These are phyloP conservation scores for Lasiodiplodia theobromae DNA, from an alignment of 2,329 filamentous ascomycete genomes.

Conservation along the genomic window DNA sequence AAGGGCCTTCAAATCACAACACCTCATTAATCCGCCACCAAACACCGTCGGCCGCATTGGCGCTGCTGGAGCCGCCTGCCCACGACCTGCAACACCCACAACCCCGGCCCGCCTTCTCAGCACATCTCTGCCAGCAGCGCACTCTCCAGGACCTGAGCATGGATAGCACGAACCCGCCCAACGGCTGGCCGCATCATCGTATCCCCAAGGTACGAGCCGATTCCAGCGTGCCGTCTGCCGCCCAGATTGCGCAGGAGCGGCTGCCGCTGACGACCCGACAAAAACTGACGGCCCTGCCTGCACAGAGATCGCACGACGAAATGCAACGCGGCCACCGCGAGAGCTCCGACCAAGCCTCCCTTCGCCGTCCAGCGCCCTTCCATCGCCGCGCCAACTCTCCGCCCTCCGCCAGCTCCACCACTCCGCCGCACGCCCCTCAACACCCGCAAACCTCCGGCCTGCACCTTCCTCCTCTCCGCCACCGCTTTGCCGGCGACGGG, in stretches of 20 bases:
- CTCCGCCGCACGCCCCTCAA: slow-evolving; percentile 26
- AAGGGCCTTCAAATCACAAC: slow-evolving; percentile 23
- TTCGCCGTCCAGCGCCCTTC: slow-evolving; percentile 32
- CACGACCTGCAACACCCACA: slow-evolving; percentile 1
- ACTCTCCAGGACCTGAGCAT: slow-evolving; percentile 4
- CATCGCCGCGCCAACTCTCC: slow-evolving; percentile 32
- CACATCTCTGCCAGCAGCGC: background rate
- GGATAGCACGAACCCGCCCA: slow-evolving; percentile 22
- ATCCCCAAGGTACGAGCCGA: slow-evolving; percentile 33
- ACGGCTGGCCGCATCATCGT: slow-evolving; percentile 32
- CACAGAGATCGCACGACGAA: slow-evolving; percentile 44
- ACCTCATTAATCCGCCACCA: slow-evolving; percentile 30
- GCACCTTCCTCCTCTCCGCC: slow-evolving; percentile 35
- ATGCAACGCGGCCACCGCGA: slow-evolving; percentile 42
- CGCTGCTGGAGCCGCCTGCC: slow-evolving; percentile 24
- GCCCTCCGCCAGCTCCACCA: slow-evolving; percentile 16
- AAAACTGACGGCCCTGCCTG: slow-evolving; percentile 26
- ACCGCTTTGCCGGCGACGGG: slow-evolving; percentile 58
- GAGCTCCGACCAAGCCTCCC: slow-evolving; percentile 38
- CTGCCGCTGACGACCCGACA: background rate
- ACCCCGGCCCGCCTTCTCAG: background rate
- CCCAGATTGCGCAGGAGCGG: background rate
- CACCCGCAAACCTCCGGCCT: slow-evolving; percentile 34
- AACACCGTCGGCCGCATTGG: slow-evolving; percentile 26
- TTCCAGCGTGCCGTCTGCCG: background rate